Conservation (phyloP, 148 eudicot genomes). For the Silene latifolia region DNA sequence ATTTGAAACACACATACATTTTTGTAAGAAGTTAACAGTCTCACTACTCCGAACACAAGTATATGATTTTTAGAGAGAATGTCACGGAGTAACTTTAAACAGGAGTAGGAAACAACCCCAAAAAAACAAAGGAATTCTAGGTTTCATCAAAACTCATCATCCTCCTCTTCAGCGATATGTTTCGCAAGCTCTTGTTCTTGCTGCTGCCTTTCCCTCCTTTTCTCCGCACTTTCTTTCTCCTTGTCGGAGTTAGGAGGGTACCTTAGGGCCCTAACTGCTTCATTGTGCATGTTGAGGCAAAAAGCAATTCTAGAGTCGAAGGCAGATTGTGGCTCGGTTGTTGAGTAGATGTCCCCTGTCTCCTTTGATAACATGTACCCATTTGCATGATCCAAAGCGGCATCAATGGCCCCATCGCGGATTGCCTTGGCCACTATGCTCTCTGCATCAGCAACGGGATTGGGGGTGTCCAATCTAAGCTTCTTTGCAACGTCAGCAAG, state of each 20-base stretch:
- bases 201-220: slow-evolving; percentile 93
- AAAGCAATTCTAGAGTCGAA: slow-evolving; percentile 93
- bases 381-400: slow-evolving; percentile 75
- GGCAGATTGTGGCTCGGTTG: slow-evolving; percentile 88
- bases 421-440: slow-evolving; percentile 93
- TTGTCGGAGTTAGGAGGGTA: slow-evolving; percentile 87
- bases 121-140: not conserved
- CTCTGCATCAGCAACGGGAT: slow-evolving; percentile 94
- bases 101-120: not conserved
- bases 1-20: too few relatives aligned
- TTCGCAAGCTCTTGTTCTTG: slow-evolving; percentile 98
- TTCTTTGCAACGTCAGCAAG: slow-evolving; percentile 81
- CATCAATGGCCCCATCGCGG: slow-evolving; percentile 95
- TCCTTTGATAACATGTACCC: slow-evolving; percentile 95
- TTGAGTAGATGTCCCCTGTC: slow-evolving; percentile 94
- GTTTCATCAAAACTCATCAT: slow-evolving; percentile 70
- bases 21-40: too few relatives aligned
- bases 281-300: slow-evolving; percentile 94
- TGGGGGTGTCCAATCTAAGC: slow-evolving; percentile 71
- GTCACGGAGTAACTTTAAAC: too few relatives aligned
- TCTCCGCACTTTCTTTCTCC: slow-evolving; percentile 92
- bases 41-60: too few relatives aligned
- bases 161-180: slow-evolving; percentile 96
- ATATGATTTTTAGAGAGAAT: too few relatives aligned
- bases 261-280: slow-evolving; percentile 82